Evolutionary conservation across 495 filamentous ascomycete genomes (phyloP).

Genomic region (Hypomontagnella monticulosa): DNA sequence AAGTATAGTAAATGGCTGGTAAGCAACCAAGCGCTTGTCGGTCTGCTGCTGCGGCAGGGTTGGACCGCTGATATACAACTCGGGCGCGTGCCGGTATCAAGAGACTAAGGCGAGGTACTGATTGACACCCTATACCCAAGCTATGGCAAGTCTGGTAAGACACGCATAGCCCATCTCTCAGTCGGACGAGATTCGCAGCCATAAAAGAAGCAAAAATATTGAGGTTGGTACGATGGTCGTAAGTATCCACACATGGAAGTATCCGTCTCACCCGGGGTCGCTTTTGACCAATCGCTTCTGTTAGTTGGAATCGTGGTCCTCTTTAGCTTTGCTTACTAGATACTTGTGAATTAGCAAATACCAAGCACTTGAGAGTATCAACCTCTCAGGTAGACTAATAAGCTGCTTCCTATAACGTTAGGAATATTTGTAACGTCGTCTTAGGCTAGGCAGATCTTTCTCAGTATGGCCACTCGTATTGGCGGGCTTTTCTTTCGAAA

Average conservation of each 20-base stretch:
- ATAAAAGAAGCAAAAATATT: slow-evolving; percentile 17
- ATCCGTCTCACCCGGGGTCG: slow-evolving; percentile 36
- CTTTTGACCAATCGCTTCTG: slow-evolving; percentile 25
- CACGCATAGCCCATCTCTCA: slow-evolving; percentile 19
- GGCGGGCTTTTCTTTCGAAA: slow-evolving; percentile 19
- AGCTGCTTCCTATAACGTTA: slow-evolving; percentile 5
- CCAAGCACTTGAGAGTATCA: slow-evolving; percentile 1
- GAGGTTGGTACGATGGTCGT: slow-evolving; percentile 39
- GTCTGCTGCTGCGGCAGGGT: slow-evolving; percentile 3
- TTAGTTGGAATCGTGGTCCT: slow-evolving; percentile 15
- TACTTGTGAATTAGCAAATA: too few species aligned
- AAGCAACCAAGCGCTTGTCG: slow-evolving; percentile 28
- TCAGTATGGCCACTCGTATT: slow-evolving; percentile 15
- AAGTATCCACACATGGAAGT: slow-evolving; percentile 36
- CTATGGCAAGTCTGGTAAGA: slow-evolving; percentile 34
- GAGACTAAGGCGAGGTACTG: slow-evolving; percentile 7
- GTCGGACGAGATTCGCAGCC: slow-evolving; percentile 2
- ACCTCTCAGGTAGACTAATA: background rate
- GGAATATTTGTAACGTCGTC: background rate
- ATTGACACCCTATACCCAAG: slow-evolving; percentile 19
- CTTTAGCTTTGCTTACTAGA: slow-evolving; percentile 19
- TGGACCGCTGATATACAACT: slow-evolving; percentile 33
- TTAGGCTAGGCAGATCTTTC: slow-evolving; percentile 28
- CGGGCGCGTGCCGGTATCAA: slow-evolving; percentile 31
- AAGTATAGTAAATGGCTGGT: slow-evolving; percentile 9